phyloP scores from a whole-genome alignment of 2,329 filamentous ascomycete genomes.

The Verticillium nonalfalfae region DNA sequence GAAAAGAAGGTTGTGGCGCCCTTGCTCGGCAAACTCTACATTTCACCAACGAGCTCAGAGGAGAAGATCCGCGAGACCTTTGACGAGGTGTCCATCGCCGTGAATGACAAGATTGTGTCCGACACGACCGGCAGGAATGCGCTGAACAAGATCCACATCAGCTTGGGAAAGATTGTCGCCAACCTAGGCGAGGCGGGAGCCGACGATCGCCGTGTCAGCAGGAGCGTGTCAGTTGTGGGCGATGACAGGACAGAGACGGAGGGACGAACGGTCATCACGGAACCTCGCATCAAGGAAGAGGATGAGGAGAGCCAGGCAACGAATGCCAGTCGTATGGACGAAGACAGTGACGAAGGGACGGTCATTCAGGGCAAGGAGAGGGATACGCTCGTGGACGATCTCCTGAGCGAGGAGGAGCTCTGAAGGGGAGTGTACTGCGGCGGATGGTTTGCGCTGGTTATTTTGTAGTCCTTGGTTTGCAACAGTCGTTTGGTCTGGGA shows the following conservation, averaged over 20 bases:
- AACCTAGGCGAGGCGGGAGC: conserved; percentile 39
- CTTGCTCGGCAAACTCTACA: conserved; percentile 75
- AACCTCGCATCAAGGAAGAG: conserved; percentile 42
- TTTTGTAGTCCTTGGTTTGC: neutral
- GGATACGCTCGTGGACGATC: conserved; percentile 30
- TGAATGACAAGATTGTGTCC: conserved; percentile 53
- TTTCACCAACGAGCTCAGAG: conserved; percentile 60
- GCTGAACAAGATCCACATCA: conserved; percentile 62
- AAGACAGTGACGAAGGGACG: conserved; percentile 18
- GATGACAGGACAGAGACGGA: conserved; percentile 22
- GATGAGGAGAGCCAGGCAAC: conserved; percentile 31
- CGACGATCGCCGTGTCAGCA: conserved; percentile 32
- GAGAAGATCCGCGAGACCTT: conserved; percentile 53
- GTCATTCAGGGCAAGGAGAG: conserved; percentile 17
- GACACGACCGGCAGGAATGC: conserved; percentile 59
- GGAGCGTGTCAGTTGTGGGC: conserved; percentile 33
- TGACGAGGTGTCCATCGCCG: conserved; percentile 51
- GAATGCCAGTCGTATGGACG: conserved; percentile 21
- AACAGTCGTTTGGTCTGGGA: neutral
- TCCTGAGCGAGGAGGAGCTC: conserved; percentile 33
- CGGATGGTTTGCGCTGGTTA: neutral
- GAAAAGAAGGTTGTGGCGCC: conserved; percentile 78
- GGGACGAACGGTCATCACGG: conserved; percentile 32
- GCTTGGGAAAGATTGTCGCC: conserved; percentile 62
- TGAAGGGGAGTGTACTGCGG: neutral